A percentile compares a stretch with the other conserved stretches of the same genome.
Evolutionary conservation across 2,329 filamentous ascomycete genomes (phyloP).

Genomic region (Raffaelea albimanens): DNA sequence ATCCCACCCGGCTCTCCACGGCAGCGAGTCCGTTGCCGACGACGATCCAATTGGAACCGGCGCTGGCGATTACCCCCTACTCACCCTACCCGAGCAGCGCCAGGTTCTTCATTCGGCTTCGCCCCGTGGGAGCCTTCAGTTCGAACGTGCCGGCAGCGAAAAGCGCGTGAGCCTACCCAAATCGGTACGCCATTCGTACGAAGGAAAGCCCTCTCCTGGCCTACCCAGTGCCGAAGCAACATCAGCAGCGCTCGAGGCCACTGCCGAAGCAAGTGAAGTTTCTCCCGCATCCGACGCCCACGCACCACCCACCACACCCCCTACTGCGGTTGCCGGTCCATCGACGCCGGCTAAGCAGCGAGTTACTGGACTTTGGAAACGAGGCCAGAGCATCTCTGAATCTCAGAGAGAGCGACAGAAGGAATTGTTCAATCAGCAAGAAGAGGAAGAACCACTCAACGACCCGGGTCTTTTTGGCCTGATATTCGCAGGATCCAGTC

Average conservation of each 20-base stretch:
- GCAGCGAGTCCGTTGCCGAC: constrained; percentile 25
- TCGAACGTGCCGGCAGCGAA: constrained; percentile 37
- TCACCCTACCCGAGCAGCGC: constrained; percentile 40
- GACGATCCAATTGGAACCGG: constrained; percentile 28
- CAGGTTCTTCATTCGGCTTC: constrained; percentile 33
- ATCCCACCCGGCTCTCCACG: constrained; percentile 25
- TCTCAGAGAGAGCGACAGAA: background rate
- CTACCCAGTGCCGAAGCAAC: background rate
- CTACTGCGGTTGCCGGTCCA: background rate
- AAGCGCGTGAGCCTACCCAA: constrained; percentile 43
- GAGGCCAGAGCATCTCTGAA: constrained; percentile 19
- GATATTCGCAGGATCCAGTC: constrained; percentile 3
- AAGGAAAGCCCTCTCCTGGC: constrained; percentile 30
- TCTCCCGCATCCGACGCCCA: constrained; percentile 17
- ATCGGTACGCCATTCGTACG: constrained; percentile 44
- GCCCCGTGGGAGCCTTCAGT: constrained; percentile 38
- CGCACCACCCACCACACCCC: background rate
- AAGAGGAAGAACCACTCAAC: background rate
- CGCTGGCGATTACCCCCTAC: constrained; percentile 39
- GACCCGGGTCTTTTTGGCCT: constrained; percentile 6
- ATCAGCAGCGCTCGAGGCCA: constrained; percentile 13
- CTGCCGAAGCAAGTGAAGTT: background rate
- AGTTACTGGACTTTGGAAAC: constrained; percentile 16
- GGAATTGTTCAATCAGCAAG: background rate
- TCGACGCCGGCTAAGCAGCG: constrained; percentile 5